Conservation (phyloP, 73 alveolate genomes). For the Paramecium caudatum region DNA sequence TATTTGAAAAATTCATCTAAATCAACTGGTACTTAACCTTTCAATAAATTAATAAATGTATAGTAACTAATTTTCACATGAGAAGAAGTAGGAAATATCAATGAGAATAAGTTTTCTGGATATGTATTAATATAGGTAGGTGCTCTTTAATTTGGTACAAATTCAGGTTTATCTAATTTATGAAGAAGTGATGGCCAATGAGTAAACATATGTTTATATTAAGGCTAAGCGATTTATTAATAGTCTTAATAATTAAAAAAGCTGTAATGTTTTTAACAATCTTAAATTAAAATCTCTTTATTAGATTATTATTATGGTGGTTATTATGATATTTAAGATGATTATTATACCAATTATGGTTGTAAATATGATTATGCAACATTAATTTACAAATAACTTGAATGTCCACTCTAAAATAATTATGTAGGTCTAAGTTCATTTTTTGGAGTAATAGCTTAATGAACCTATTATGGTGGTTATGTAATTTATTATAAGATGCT, state of each 20-base stretch:
- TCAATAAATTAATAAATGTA: neutral
- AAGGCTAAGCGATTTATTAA: neutral
- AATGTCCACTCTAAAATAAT: slow-evolving; percentile 31
- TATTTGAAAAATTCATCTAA: slow-evolving; percentile 29
- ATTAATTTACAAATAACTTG: slow-evolving; percentile 1
- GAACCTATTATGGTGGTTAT: neutral
- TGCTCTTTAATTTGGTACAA: neutral
- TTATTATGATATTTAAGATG: neutral
- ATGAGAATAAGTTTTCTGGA: slow-evolving; percentile 36
- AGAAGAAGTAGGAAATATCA: slow-evolving; percentile 33
- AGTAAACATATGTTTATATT: slow-evolving; percentile 56
- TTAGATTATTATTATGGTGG: neutral
- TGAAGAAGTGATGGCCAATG: slow-evolving; percentile 63
- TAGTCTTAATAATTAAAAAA: slow-evolving; percentile 38
- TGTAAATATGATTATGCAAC: neutral
- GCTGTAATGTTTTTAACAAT: neutral
- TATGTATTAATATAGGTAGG: neutral
- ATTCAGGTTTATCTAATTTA: slow-evolving; percentile 46
- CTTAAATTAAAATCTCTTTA: neutral
- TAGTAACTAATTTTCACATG: slow-evolving; percentile 8
- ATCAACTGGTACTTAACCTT: neutral
- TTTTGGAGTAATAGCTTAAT: slow-evolving; percentile 7
- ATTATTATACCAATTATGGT: neutral
- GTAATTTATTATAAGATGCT: slow-evolving; percentile 9
- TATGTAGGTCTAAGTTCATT: neutral